Evolutionary conservation across 345 rosid species (phyloP), one percentile per base, ranked within the genome.

Genomic region (Brassica rapa): DNA sequence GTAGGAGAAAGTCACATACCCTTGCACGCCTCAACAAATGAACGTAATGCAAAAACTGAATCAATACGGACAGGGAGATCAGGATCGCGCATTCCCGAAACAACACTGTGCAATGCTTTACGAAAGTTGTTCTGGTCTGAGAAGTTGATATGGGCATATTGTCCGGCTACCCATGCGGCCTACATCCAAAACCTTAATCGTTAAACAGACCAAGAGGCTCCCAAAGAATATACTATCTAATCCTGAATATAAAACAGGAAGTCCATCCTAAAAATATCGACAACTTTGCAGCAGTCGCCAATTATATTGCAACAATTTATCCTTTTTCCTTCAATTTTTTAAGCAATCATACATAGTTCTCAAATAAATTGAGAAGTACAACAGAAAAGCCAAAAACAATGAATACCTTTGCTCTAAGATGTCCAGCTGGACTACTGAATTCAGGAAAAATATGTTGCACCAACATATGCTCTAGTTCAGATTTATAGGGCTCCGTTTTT

Each of bases 91-190:
- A 53, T 53, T 16, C 60, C 60, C 60, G 60, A 16, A 16, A 53
- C 60, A 16, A 53, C 60, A 53, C 60, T 53, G 60, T 53, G 60
- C 21, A 53, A 53, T 16, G 60, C 24, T n/a, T 53, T 53, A 16
- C 60, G 60, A 16, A 53, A 53, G 60, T 53, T 53, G 60, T 53
- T 53, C 60, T 53, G 60, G 4, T 53, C 60, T 15, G 60, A 53
- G 24, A 53, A 53, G 24, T 53, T 53, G 60, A 53, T 53, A n/a
- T 16, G 60, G 23, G 60, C 60, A 53, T 53, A 53, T 16, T 53
- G 60, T 16, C 60, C 60, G 7, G 60, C 60, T 53, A 53, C 60
- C 24, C 60, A 53, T 53, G 60, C 60, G 60, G 60, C 60, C 60
- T 53, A 53, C 24, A 53, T 53, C 60, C 60, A 53, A 7, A 51